phyloP scores from a whole-genome alignment of 306 rosid genomes.

The Glycine tomentella region DNA sequence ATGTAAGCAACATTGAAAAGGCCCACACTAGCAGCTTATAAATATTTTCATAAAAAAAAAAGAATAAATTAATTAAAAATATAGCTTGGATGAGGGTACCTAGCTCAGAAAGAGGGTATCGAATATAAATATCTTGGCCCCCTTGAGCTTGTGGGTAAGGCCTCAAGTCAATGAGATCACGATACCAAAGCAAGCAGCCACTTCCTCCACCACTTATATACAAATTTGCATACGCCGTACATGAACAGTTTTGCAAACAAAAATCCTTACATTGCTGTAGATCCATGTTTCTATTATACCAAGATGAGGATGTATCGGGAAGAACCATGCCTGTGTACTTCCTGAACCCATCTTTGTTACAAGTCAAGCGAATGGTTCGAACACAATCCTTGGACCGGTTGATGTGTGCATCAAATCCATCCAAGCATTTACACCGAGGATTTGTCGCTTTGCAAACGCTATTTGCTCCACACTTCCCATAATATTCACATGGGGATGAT shows the following conservation, averaged over 20 bases:
- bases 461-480: conserved; percentile 34
- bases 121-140: conserved; percentile 35
- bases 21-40: background rate
- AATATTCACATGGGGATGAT: conserved; percentile 23
- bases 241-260: conserved; percentile 36
- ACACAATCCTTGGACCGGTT: conserved; percentile 12
- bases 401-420: background rate
- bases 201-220: conserved; percentile 14
- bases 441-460: background rate
- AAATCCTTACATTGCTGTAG: conserved; percentile 25
- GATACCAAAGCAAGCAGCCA: conserved; percentile 47
- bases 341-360: conserved; percentile 29
- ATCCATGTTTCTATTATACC: conserved; percentile 23
- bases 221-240: background rate
- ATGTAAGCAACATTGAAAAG: background rate
- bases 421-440: background rate
- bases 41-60: no score
- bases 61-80: no score
- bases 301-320: conserved; percentile 43
- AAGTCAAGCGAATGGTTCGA: conserved; percentile 19
- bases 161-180: conserved; percentile 36
- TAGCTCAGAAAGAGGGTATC: background rate
- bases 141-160: background rate
- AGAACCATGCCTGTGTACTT: conserved; percentile 27
- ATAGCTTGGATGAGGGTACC: background rate